Conservation (phyloP, 371 early-diverging fungal species). For the Syncephalastrum racemosum region DNA sequence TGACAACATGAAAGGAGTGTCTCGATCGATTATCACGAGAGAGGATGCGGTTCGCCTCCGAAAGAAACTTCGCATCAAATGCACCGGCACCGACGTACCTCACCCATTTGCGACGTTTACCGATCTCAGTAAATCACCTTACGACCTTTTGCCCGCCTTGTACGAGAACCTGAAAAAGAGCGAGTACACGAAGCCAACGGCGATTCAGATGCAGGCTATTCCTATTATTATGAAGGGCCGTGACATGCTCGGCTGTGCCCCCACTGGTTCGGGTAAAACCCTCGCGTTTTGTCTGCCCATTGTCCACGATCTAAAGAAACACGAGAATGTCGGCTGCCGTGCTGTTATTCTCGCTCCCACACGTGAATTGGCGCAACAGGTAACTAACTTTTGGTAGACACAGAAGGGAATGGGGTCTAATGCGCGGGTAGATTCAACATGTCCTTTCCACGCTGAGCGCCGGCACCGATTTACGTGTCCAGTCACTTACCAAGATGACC, state of each 20-base stretch:
- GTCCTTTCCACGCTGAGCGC: slow-evolving; percentile 70
- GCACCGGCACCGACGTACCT: slow-evolving; percentile 87
- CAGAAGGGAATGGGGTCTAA: neutral
- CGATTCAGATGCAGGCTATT: slow-evolving; percentile 95
- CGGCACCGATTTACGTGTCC: slow-evolving; percentile 73
- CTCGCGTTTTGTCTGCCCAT: slow-evolving; percentile 94
- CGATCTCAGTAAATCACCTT: slow-evolving; percentile 70
- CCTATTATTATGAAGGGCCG: slow-evolving; percentile 76
- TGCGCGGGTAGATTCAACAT: slow-evolving; percentile 62
- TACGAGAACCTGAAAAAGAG: slow-evolving; percentile 25
- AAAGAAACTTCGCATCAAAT: slow-evolving; percentile 73
- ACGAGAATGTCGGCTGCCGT: slow-evolving; percentile 75
- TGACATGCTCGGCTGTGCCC: slow-evolving; percentile 93
- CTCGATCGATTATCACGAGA: slow-evolving; percentile 8
- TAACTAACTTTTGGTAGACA: slow-evolving; percentile 28
- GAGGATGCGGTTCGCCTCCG: slow-evolving; percentile 49
- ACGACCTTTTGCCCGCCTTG: slow-evolving; percentile 59
- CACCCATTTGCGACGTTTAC: slow-evolving; percentile 80
- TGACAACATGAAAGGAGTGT: neutral
- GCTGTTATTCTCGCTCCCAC: slow-evolving; percentile 97
- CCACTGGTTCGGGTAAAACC: slow-evolving; percentile 99
- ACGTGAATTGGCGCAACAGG: slow-evolving; percentile 95
- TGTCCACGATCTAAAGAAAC: slow-evolving; percentile 75
- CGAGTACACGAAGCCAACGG: slow-evolving; percentile 87
- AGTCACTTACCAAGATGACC: slow-evolving; percentile 78